Base-by-base conservation (phyloP, 495 filamentous ascomycete genomes). In the Lasiosphaeria ovina region DNA sequence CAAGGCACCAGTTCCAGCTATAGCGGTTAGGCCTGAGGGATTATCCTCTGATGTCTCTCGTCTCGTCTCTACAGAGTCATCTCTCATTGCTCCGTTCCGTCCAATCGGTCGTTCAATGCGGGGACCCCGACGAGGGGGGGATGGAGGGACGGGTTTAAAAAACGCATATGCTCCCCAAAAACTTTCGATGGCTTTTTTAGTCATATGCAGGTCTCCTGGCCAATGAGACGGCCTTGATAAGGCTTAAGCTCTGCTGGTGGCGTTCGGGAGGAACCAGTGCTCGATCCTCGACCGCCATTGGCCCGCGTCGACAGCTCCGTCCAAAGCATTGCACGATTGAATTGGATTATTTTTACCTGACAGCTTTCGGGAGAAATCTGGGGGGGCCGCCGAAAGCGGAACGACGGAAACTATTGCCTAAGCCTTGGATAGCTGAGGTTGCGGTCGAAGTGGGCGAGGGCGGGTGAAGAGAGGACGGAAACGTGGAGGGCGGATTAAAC, bases 271-370 rank as follows among this genome's bases (percentile, higher is more conserved):
- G 24, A 11, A 51, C 17, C 14, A 35, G 10, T 51, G 49, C 11
- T 6, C 17, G 8, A 17, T 24, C 44, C 11, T n/a, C 12, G 8
- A 8, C 38, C 3, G 8, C 12, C 4, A 14, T 47, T 47, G 44
- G 12, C 44, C 12, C 44, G 3, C 38, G 7, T 47, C 8, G 11
- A 47, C 40, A n/a, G n/a, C n/a, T 45, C 10, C n/a, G 40, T 45
- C 40, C n/a, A 9, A 45, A n/a, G 40, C 9, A 51, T 51, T 51
- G 49, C n/a, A 32, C 12, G 49, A 51, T 51, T 51, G 49, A 51
- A 51, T 51, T 51, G 49, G 4, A 51, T 51, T 51, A 51, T 51
- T 51, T 47, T 47, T 47, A 47, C 44, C 44, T 47, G 44, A 47
- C 44, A 47, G 44, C 12, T 47, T 47, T 9, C 8, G 5, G 12